Evolutionary conservation across 1,139 yeast genomes (phyloP).

Genomic region (Pichia kudriavzevii): DNA sequence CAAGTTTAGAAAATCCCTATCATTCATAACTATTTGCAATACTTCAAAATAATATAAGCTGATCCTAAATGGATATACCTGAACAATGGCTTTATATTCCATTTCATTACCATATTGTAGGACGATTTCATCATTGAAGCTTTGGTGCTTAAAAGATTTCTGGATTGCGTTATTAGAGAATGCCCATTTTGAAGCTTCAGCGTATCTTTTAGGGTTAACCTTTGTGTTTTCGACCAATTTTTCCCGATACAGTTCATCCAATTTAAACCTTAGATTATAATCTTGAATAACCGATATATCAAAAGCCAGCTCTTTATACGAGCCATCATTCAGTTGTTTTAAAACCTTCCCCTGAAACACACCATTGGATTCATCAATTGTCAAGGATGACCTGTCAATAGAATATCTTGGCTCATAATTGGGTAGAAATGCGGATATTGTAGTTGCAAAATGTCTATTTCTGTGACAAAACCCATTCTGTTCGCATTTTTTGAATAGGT

Average conservation of each 20-base stretch:
- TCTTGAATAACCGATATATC: slow-evolving; percentile 47
- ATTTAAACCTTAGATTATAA: slow-evolving; percentile 47
- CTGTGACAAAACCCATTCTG: slow-evolving; percentile 83
- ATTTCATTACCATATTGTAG: slow-evolving; percentile 36
- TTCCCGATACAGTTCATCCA: slow-evolving; percentile 52
- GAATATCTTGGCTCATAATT: slow-evolving; percentile 43
- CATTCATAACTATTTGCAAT: slow-evolving; percentile 55
- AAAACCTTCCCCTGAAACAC: slow-evolving; percentile 37
- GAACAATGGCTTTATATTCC: slow-evolving; percentile 28
- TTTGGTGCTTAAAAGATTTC: slow-evolving; percentile 16
- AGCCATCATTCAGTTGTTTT: slow-evolving; percentile 32
- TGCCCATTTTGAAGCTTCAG: slow-evolving; percentile 57
- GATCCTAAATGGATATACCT: slow-evolving; percentile 46
- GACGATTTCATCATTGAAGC: slow-evolving; percentile 24
- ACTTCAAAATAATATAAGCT: slow-evolving; percentile 38
- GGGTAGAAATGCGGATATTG: slow-evolving; percentile 30
- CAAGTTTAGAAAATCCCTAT: slow-evolving; percentile 57
- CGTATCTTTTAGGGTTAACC: slow-evolving; percentile 41
- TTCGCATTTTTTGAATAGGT: slow-evolving; percentile 71
- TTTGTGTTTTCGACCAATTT: slow-evolving; percentile 5
- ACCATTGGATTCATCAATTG: slow-evolving; percentile 26
- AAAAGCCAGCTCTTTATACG: slow-evolving; percentile 42
- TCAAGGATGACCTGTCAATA: slow-evolving; percentile 38
- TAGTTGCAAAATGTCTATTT: slow-evolving; percentile 62
- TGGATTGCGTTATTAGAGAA: slow-evolving; percentile 26